Evolutionary conservation across 2,329 filamentous ascomycete species (phyloP).

Genomic region (Claviceps fusiformis): DNA sequence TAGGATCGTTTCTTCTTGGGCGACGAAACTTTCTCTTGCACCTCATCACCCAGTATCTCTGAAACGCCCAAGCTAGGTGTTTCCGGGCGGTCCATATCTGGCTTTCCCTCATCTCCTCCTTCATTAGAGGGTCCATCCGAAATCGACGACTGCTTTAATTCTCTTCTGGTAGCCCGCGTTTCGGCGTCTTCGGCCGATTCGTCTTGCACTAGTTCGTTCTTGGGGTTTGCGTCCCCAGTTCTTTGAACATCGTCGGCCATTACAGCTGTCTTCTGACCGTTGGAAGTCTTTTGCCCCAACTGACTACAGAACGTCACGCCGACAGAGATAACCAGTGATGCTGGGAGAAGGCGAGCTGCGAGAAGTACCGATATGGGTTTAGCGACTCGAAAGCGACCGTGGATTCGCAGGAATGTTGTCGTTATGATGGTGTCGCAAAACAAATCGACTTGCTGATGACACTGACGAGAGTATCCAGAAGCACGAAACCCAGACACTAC

Average conservation of each 20-base stretch:
- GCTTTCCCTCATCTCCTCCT: neutral
- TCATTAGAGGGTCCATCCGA: slow-evolving; percentile 27
- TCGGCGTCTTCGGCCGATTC: slow-evolving; percentile 44
- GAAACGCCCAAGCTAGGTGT: slow-evolving; percentile 23
- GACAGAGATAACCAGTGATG: no score
- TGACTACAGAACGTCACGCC: neutral
- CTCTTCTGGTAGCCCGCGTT: slow-evolving; percentile 48
- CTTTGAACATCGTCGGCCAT: slow-evolving; percentile 33
- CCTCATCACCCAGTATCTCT: slow-evolving; percentile 21
- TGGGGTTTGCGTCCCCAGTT: slow-evolving; percentile 27
- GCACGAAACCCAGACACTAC: no score
- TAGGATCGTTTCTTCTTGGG: slow-evolving; percentile 55
- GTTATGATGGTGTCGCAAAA: neutral
- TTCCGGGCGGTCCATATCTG: slow-evolving; percentile 14
- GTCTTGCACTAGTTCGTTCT: slow-evolving; percentile 18
- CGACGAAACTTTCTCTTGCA: slow-evolving; percentile 38
- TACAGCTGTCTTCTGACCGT: slow-evolving; percentile 4
- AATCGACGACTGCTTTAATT: slow-evolving; percentile 50
- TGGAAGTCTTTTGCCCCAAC: neutral
- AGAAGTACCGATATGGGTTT: neutral
- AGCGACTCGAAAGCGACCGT: neutral
- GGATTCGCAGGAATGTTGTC: neutral
- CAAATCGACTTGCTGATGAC: neutral
- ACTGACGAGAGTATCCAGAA: neutral
- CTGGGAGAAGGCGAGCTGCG: no score